phyloP scores from a whole-genome alignment of 169 alveolate species.

The Babesia sp. region DNA sequence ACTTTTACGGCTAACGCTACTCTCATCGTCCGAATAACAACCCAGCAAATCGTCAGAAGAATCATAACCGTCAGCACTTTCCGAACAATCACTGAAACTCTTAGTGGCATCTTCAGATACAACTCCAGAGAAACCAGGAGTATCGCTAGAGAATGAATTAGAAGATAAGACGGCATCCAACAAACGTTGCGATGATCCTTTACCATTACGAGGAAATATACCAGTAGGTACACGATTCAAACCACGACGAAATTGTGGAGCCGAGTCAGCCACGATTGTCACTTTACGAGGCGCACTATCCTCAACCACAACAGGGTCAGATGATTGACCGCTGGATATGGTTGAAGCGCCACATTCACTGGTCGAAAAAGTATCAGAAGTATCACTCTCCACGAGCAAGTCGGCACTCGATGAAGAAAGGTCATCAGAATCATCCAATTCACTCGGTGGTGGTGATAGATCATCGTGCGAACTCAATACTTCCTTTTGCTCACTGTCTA shows the following conservation, averaged over 20 bases:
- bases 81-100: background rate
- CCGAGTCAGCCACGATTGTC: no score
- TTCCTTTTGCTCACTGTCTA: no score
- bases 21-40: constrained; percentile 10
- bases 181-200: background rate
- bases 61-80: background rate
- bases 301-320: background rate
- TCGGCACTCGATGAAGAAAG: no score
- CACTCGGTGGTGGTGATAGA: no score
- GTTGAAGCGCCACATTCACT: background rate
- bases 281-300: no score
- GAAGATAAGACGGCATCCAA: background rate
- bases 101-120: background rate
- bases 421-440: no score
- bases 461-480: no score
- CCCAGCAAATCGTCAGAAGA: background rate
- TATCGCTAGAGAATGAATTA: background rate
- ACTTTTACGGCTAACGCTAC: background rate
- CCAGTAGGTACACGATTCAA: constrained; percentile 10
- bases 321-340: background rate
- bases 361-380: background rate
- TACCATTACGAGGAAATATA: background rate
- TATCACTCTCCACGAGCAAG: no score
- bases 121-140: background rate
- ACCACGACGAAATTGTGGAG: background rate